Conservation (phyloP, 2,329 filamentous ascomycete species). For the Chaetomium olivaceum region DNA sequence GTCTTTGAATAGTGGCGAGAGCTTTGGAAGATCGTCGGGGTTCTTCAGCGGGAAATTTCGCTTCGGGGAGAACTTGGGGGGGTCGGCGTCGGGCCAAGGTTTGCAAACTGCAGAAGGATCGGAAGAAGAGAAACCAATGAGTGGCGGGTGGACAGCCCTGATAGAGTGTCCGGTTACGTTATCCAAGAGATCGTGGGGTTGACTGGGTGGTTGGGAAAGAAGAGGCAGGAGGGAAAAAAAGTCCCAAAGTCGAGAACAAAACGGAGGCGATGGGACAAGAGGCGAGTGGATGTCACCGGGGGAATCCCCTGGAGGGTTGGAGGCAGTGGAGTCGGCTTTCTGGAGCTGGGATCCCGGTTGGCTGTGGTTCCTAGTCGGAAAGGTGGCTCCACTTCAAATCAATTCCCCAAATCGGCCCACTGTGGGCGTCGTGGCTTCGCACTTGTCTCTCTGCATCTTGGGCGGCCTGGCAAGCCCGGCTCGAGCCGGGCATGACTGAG, state of each 20-base stretch:
- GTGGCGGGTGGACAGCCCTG: slow-evolving; percentile 7
- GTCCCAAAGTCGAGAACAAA: slow-evolving; percentile 1
- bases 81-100: slow-evolving; percentile 10
- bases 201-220: slow-evolving; percentile 8
- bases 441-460: slow-evolving; percentile 4
- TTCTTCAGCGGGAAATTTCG: background rate
- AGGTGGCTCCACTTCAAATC: slow-evolving; percentile 5
- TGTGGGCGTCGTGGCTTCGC: background rate
- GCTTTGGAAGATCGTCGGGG: background rate
- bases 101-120: background rate
- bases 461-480: no score
- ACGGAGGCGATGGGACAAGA: slow-evolving; percentile 3
- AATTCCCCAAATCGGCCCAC: slow-evolving; percentile 5
- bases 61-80: background rate
- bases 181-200: slow-evolving; percentile 19
- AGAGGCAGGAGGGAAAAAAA: background rate
- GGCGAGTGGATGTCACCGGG: background rate
- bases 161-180: background rate
- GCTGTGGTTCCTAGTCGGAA: background rate
- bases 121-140: slow-evolving; percentile 18
- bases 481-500: no score
- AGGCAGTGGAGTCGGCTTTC: background rate
- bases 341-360: slow-evolving; percentile 11
- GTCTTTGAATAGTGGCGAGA: background rate
- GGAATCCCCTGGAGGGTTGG: background rate